Percentiles rank a stretch among this genome's conserved stretches.
Evolutionary conservation across 2,329 filamentous ascomycete genomes (phyloP).

Genomic region (Chrysoporthe cubensis): DNA sequence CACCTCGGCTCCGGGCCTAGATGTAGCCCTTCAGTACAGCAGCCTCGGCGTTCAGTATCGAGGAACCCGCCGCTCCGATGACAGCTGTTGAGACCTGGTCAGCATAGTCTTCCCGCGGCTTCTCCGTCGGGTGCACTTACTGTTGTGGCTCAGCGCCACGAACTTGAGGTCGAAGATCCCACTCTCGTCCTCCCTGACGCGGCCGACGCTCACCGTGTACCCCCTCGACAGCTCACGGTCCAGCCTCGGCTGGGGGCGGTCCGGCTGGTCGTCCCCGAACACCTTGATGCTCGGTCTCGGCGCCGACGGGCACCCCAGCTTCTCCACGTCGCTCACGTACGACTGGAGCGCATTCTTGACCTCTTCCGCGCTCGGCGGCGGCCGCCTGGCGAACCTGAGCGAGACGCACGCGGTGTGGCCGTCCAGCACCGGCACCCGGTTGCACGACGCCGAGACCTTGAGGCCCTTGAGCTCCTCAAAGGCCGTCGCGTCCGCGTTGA

Average conservation of each 20-base stretch:
- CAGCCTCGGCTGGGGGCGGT: slow-evolving; percentile 87
- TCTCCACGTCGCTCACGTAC: slow-evolving; percentile 82
- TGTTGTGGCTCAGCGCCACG: slow-evolving; percentile 84
- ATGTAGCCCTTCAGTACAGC: slow-evolving; percentile 87
- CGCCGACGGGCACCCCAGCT: slow-evolving; percentile 83
- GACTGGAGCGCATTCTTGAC: slow-evolving; percentile 79
- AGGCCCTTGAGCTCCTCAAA: slow-evolving; percentile 77
- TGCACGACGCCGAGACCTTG: slow-evolving; percentile 84
- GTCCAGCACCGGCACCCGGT: slow-evolving; percentile 91
- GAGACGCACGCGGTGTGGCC: slow-evolving; percentile 96
- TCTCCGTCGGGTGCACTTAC: slow-evolving; percentile 43
- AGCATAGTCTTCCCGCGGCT: slow-evolving; percentile 28
- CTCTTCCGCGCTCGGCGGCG: slow-evolving; percentile 73
- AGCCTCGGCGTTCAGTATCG: slow-evolving; percentile 91
- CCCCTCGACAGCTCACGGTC: slow-evolving; percentile 85
- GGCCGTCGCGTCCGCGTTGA: slow-evolving; percentile 72
- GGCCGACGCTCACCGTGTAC: slow-evolving; percentile 89
- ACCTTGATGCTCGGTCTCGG: slow-evolving; percentile 82
- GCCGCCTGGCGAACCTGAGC: slow-evolving; percentile 76
- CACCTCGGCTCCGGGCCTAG: slow-evolving; percentile 40
- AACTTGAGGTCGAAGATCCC: slow-evolving; percentile 96
- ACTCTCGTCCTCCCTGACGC: slow-evolving; percentile 82
- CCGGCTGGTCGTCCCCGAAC: slow-evolving; percentile 73
- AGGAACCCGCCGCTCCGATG: slow-evolving; percentile 94
- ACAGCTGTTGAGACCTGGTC: slow-evolving; percentile 59